Percentiles rank a stretch among this genome's conserved stretches.
Conservation (phyloP, 306 rosid species). For the Ammopiptanthus mongolicus region DNA sequence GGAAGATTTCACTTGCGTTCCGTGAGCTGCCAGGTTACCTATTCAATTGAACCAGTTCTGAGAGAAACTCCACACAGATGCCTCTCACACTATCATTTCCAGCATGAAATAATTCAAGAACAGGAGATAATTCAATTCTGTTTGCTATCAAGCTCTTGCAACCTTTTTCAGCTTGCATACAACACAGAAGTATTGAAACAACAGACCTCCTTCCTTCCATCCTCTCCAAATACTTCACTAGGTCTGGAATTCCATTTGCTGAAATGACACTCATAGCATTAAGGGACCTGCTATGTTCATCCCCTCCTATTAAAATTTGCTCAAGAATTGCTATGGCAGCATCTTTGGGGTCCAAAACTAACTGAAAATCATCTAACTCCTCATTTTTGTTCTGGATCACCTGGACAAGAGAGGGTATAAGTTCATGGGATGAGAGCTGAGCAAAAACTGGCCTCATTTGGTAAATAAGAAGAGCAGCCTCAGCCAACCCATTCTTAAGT, state of each 20-base stretch:
- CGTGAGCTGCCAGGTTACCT: slow-evolving; percentile 34
- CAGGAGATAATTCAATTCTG: slow-evolving; percentile 57
- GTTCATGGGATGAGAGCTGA: slow-evolving; percentile 68
- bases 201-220: slow-evolving; percentile 58
- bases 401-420: slow-evolving; percentile 60
- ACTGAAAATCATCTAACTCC: slow-evolving; percentile 52
- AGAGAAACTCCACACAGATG: slow-evolving; percentile 69
- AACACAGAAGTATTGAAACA: slow-evolving; percentile 73
- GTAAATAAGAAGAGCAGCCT: slow-evolving; percentile 79
- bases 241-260: slow-evolving; percentile 68
- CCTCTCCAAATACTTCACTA: slow-evolving; percentile 50
- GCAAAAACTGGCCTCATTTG: slow-evolving; percentile 65
- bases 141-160: slow-evolving; percentile 63
- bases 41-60: slow-evolving; percentile 76
- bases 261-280: slow-evolving; percentile 64
- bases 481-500: slow-evolving; percentile 69
- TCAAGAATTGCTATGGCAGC: slow-evolving; percentile 72
- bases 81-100: slow-evolving; percentile 72
- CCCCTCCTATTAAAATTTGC: slow-evolving; percentile 73
- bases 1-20: background rate
- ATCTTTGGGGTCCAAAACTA: slow-evolving; percentile 65
- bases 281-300: slow-evolving; percentile 63
- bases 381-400: slow-evolving; percentile 48
- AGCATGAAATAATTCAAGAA: slow-evolving; percentile 71
- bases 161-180: slow-evolving; percentile 75